Base-by-base conservation (phyloP, 2,329 filamentous ascomycete species). In the Sarocladium strictum region DNA sequence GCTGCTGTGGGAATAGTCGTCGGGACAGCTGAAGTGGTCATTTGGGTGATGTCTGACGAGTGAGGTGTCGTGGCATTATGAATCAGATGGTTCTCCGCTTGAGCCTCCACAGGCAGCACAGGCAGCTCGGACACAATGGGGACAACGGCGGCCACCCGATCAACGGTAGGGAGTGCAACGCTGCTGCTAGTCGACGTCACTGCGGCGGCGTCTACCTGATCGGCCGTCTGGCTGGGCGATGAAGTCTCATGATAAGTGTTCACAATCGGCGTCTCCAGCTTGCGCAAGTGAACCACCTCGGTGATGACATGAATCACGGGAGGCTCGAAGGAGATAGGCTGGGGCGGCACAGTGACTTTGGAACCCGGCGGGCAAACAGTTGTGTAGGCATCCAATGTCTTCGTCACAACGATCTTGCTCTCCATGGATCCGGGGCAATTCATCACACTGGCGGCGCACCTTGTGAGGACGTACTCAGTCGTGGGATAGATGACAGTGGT, bases 321-420 rank as follows among this genome's bases (percentile, higher is more conserved):
- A 17, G 27, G 4, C 17, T 35, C 29, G 3, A 35, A 6, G 3
- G 47, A 51, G 21, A 11, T 23, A 19, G 26, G 47, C 4, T 19
- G 47, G 5, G 47, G n/a, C 3, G 47, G 47, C 26, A 51, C 24
- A n/a, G 47, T 51, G 27, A 51, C 47, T 11, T 35, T 23, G 12
- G 47, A 26, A 11, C 26, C 47, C 3, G 47, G 27, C 5, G 47
- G 47, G 27, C 47, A 51, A 3, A 51, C 27, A 14, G 47, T 51
- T 6, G 47, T 51, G 47, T 19, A 51, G 27, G 47, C 47, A 14
- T 51, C 47, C 47, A 51, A 27, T 3, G 47, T 51, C 47, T 51
- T 51, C n/a, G 47, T 51, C 47, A 51, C 47, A 19, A 51, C 47
- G 19, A 51, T 27, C 29, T 32, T 33, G 14, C 47, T 51, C 17